phyloP scores from a whole-genome alignment of 2,329 filamentous ascomycete genomes.

The Verticillium longisporum region DNA sequence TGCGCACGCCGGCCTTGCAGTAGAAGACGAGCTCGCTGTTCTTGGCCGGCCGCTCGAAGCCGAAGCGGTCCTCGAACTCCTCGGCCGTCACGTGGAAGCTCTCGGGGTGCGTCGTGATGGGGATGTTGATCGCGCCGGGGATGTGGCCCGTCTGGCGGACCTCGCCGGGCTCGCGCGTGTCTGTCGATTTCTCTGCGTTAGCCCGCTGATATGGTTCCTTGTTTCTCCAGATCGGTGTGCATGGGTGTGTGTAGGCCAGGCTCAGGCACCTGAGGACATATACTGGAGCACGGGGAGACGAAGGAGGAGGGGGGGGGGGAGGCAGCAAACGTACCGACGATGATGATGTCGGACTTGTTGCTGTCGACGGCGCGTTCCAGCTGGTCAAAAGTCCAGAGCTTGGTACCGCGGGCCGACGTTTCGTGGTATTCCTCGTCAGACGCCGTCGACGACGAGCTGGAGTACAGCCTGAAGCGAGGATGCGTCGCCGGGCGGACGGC shows the following conservation, averaged over 20 bases:
- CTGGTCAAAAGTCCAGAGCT: slow-evolving; percentile 43
- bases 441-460: slow-evolving; percentile 4
- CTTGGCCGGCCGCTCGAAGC: slow-evolving; percentile 59
- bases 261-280: neutral
- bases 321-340: slow-evolving; percentile 36
- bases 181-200: slow-evolving; percentile 24
- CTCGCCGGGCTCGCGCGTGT: slow-evolving; percentile 69
- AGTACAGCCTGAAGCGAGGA: neutral
- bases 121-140: slow-evolving; percentile 76
- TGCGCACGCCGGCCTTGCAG: slow-evolving; percentile 86
- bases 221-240: too few relatives aligned
- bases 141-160: slow-evolving; percentile 61
- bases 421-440: slow-evolving; percentile 6
- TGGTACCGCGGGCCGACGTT: slow-evolving; percentile 19
- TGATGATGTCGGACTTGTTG: slow-evolving; percentile 24
- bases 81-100: slow-evolving; percentile 67
- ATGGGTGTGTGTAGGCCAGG: too few relatives aligned
- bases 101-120: slow-evolving; percentile 70
- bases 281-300: neutral
- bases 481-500: neutral
- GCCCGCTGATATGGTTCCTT: too few relatives aligned
- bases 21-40: slow-evolving; percentile 70
- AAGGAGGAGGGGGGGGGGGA: neutral
- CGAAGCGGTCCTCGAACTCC: slow-evolving; percentile 79
- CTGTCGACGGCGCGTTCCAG: slow-evolving; percentile 29